Evolutionary conservation across 2,329 filamentous ascomycete genomes (phyloP), one percentile per base, ranked within the genome.

Genomic region (Bretziella fagacearum): DNA sequence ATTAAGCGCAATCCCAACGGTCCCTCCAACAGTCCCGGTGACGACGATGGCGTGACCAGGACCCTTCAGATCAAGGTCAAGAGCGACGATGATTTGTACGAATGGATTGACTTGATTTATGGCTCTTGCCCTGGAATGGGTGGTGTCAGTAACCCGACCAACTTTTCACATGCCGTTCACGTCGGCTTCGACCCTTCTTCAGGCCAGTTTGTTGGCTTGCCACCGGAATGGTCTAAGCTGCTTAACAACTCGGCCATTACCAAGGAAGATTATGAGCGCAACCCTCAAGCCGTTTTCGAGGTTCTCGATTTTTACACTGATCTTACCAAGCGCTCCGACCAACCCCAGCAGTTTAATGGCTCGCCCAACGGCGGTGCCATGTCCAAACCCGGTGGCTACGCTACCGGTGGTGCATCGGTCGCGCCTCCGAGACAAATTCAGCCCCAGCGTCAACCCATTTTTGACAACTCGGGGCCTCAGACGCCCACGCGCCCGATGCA

Each of bases 41-140:
- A 83, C 39, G 79, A 85, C 54, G 89, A 95, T 53, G 79, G 84
- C 27, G 74, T 79, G 6, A 82, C 80, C 50, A 85, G 83, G 60
- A 83, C 84, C 3, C 75, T 95, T 45, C 86, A 91, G 53, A 91
- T 94, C 61, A 85, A 83, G 60, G 86, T 96, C 56, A 93, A 95
- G 64, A 82, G 79, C 48, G 91, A 98, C 58, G 89, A 94, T 58
- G 91, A 98, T 55, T 77, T 98, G 46, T 98, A 98, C 63, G 86
- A 93, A 57, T 98, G 91, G 91, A 94, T 96, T 57, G 91, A 98
- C 62, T 84, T 87, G 61, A 93, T 98, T 54, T 96, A 96, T 61
- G 86, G 89, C 56, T 81, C 89, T 53, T 96, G 89, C 62, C 91
- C 91, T 15, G 89, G 85, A 52, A 94, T 96, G 85, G 87, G 91